Percentiles rank a stretch among this genome's conserved stretches.
These are phyloP conservation scores for Suillus ampliporus DNA, from an alignment of 768 basidiomycete genomes.

Conservation along the genomic window DNA sequence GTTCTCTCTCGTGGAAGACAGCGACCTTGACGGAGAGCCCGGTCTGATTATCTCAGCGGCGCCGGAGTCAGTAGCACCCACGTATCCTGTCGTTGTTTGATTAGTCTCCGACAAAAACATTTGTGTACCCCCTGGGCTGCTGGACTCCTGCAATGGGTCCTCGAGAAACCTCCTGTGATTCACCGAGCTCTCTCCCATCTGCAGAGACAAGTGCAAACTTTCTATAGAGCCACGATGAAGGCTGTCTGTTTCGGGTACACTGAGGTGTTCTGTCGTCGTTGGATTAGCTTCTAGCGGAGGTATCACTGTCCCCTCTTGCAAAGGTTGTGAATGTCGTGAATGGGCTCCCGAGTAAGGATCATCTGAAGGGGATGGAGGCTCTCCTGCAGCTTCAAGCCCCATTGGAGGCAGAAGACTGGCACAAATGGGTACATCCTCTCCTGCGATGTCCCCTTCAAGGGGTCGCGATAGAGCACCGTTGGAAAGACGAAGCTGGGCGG, in stretches of 20 bases:
- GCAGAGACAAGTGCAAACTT: background rate
- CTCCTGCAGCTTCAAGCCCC: background rate
- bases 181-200: background rate
- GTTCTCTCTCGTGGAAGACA: too few relatives aligned
- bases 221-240: background rate
- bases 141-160: background rate
- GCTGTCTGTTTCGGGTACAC: background rate
- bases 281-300: background rate
- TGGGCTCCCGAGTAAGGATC: background rate
- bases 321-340: background rate
- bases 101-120: too few relatives aligned
- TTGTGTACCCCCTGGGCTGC: background rate
- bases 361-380: conserved; percentile 5
- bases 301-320: background rate
- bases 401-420: background rate
- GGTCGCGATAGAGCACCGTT: background rate
- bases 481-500: background rate
- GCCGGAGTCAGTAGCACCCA: background rate
- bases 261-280: background rate
- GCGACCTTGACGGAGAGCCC: too few relatives aligned
- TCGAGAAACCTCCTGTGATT: background rate
- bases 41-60: too few relatives aligned
- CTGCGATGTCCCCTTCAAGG: background rate
- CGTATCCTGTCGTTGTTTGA: too few relatives aligned
- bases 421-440: background rate